These are phyloP conservation scores for Pichia norvegensis DNA, from an alignment of 1,139 yeast genomes.

Conservation along the genomic window DNA sequence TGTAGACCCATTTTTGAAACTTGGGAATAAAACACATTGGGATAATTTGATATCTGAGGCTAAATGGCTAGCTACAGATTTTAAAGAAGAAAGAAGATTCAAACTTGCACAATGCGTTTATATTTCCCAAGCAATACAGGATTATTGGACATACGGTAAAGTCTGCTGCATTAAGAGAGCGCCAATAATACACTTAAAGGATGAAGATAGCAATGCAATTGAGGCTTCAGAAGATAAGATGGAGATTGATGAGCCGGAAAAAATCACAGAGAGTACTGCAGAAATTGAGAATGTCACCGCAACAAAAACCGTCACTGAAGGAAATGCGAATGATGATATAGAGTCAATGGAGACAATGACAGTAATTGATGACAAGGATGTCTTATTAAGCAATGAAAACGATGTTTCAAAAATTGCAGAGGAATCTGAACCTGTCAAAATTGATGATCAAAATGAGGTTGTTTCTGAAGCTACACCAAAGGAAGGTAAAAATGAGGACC, in stretches of 20 bases:
- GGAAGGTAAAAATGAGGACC: background rate
- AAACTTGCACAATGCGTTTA: slow-evolving; percentile 63
- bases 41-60: slow-evolving; percentile 70
- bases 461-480: background rate
- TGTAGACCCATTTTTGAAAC: slow-evolving; percentile 51
- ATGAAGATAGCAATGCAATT: background rate
- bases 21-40: slow-evolving; percentile 48
- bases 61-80: slow-evolving; percentile 79
- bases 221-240: background rate
- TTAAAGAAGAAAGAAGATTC: slow-evolving; percentile 60
- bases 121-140: slow-evolving; percentile 64
- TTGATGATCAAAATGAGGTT: background rate
- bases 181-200: slow-evolving; percentile 25
- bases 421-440: background rate
- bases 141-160: slow-evolving; percentile 73
- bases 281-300: background rate
- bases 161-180: slow-evolving; percentile 51
- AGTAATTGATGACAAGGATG: background rate
- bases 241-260: background rate
- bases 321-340: slow-evolving; percentile 29
- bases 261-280: background rate
- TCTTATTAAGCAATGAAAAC: background rate
- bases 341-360: background rate
- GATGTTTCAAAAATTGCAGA: background rate
- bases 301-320: slow-evolving; percentile 13